These are phyloP conservation scores for Coemansia sp. DNA, from an alignment of 192 early-diverging fungal genomes.

Conservation along the genomic window DNA sequence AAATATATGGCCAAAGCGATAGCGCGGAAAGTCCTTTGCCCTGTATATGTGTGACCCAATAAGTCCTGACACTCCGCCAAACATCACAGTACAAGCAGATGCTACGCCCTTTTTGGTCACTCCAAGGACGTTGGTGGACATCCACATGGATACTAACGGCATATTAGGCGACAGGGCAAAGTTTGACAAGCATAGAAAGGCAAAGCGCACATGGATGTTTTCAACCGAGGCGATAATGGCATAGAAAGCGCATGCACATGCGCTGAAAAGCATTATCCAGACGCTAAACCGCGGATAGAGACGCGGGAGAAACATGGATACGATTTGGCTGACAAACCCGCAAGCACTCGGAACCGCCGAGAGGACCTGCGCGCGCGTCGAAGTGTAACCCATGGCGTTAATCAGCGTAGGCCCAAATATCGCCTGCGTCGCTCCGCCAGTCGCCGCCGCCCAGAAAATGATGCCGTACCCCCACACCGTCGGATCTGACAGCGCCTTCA, in stretches of 20 bases:
- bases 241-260: constrained; percentile 50
- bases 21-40: constrained; percentile 50
- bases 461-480: constrained; percentile 47
- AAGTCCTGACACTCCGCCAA: constrained; percentile 52
- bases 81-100: constrained; percentile 39
- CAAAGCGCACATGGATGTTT: constrained; percentile 21
- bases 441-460: constrained; percentile 43
- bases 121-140: constrained; percentile 58
- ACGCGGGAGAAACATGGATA: constrained; percentile 35
- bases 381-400: constrained; percentile 43
- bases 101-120: constrained; percentile 60
- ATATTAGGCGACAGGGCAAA: constrained; percentile 48
- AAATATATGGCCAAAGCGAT: constrained; percentile 50
- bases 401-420: constrained; percentile 45
- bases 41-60: constrained; percentile 62
- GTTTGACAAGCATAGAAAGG: constrained; percentile 39
- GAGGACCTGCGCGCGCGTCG: constrained; percentile 40
- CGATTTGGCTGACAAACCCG: constrained; percentile 35
- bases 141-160: constrained; percentile 53
- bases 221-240: constrained; percentile 49
- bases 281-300: constrained; percentile 21
- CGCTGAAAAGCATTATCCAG: constrained; percentile 52
- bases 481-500: constrained; percentile 33
- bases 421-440: constrained; percentile 43
- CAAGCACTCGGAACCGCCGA: constrained; percentile 42